A percentile compares a stretch with the other conserved stretches of the same genome.
Evolutionary conservation across 2,329 filamentous ascomycete genomes (phyloP).

Genomic region (Talaromyces pinophilus): DNA sequence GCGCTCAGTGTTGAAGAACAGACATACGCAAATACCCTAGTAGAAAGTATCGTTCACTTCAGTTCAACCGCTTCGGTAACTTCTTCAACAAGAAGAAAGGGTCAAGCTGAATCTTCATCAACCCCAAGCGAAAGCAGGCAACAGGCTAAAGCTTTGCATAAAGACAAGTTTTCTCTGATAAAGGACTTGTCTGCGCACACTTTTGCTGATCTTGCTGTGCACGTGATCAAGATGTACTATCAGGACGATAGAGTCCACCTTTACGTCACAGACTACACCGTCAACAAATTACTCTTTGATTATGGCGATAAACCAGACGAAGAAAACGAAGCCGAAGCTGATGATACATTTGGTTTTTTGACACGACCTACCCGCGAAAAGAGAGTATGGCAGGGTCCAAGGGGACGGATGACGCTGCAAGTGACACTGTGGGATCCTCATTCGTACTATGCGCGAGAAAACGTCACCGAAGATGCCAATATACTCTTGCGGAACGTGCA

Average conservation of each 20-base stretch:
- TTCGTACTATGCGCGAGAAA: constrained; percentile 56
- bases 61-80: constrained; percentile 6
- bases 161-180: constrained; percentile 63
- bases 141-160: neutral
- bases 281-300: constrained; percentile 65
- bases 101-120: neutral
- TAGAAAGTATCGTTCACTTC: constrained; percentile 26
- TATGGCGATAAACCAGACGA: constrained; percentile 46
- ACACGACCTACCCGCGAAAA: constrained; percentile 33
- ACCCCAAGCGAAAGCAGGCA: neutral
- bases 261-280: constrained; percentile 82
- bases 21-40: constrained; percentile 31
- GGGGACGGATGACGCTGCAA: constrained; percentile 69
- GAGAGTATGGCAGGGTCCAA: constrained; percentile 69
- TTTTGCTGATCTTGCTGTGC: constrained; percentile 70
- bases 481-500: constrained; percentile 71
- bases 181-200: constrained; percentile 58
- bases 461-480: constrained; percentile 62
- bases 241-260: constrained; percentile 57
- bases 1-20: constrained; percentile 34
- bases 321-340: constrained; percentile 45
- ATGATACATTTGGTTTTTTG: constrained; percentile 59
- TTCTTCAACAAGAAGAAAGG: constrained; percentile 7
- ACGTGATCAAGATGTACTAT: constrained; percentile 64
- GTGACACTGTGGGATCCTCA: constrained; percentile 72